A percentile compares a stretch with the other conserved stretches of the same genome.
phyloP scores from a whole-genome alignment of 2,329 filamentous ascomycete species.

The Claviceps sp. region DNA sequence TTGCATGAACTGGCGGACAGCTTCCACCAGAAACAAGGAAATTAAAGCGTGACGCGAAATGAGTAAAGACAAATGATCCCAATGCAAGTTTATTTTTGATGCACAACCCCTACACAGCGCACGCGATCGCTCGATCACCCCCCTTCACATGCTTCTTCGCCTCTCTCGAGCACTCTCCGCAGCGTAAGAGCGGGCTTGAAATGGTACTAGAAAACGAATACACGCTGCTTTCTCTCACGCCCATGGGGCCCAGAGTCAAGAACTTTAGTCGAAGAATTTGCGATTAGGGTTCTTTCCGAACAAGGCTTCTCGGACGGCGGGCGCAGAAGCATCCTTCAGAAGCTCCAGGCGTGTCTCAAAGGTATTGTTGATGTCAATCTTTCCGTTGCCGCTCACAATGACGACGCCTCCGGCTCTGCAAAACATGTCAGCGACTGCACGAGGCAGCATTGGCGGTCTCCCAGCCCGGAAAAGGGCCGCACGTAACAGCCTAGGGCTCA shows the following conservation, averaged over 20 bases:
- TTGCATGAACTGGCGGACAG: conserved; percentile 4
- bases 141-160: not conserved
- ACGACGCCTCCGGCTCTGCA: conserved; percentile 68
- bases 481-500: no score
- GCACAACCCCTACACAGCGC: no score
- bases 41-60: not conserved
- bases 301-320: conserved; percentile 69
- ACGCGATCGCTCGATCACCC: no score
- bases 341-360: conserved; percentile 82
- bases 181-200: conserved; percentile 5
- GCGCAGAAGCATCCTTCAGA: conserved; percentile 73
- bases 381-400: conserved; percentile 71
- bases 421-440: not conserved
- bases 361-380: conserved; percentile 98
- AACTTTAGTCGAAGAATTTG: conserved; percentile 74
- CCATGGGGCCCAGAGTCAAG: not conserved
- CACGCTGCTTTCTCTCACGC: not conserved
- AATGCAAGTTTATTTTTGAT: not conserved
- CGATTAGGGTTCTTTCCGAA: conserved; percentile 94
- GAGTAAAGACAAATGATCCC: not conserved
- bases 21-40: not conserved
- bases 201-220: not conserved
- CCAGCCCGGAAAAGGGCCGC: no score
- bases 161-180: not conserved
- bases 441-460: no score